phyloP scores from a whole-genome alignment of 2,329 filamentous ascomycete species.

The Exophiala alcalophila region DNA sequence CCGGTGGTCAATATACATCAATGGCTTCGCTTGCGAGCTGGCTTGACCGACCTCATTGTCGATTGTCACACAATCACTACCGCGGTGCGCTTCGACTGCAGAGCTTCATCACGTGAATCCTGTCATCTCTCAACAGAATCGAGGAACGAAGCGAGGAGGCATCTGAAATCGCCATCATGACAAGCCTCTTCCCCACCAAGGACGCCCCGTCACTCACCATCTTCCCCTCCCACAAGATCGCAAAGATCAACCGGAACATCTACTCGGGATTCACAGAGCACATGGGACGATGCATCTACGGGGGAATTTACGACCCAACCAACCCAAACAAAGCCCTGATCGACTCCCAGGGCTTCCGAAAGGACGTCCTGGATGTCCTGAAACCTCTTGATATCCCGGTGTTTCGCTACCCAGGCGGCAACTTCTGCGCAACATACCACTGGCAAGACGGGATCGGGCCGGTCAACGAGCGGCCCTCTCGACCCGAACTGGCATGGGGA shows the following conservation, averaged over 20 bases:
- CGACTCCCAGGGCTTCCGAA: conserved; percentile 72
- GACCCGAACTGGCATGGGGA: conserved; percentile 76
- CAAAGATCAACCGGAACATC: conserved; percentile 74
- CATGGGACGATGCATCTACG: conserved; percentile 87
- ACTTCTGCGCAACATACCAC: conserved; percentile 81
- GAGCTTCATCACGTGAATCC: too few relatives aligned
- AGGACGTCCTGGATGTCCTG: conserved; percentile 71
- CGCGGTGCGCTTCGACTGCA: too few relatives aligned
- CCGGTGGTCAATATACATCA: not conserved
- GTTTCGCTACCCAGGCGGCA: conserved; percentile 70
- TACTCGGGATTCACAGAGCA: conserved; percentile 88
- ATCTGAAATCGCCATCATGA: conserved; percentile 62
- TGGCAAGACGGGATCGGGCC: conserved; percentile 81
- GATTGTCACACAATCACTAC: too few relatives aligned
- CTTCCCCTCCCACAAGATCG: conserved; percentile 62
- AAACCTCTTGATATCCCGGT: conserved; percentile 73
- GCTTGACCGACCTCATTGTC: not conserved
- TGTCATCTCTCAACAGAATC: too few relatives aligned
- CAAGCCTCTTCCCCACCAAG: conserved; percentile 65
- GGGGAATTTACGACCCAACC: conserved; percentile 76
- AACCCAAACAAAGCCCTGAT: conserved; percentile 58
- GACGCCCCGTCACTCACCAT: conserved; percentile 63
- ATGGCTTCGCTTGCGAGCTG: not conserved
- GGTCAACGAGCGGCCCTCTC: conserved; percentile 62
- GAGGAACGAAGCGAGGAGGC: too few relatives aligned